Conservation (phyloP, 106 monocot species). For the Acanthochlamys bracteata region DNA sequence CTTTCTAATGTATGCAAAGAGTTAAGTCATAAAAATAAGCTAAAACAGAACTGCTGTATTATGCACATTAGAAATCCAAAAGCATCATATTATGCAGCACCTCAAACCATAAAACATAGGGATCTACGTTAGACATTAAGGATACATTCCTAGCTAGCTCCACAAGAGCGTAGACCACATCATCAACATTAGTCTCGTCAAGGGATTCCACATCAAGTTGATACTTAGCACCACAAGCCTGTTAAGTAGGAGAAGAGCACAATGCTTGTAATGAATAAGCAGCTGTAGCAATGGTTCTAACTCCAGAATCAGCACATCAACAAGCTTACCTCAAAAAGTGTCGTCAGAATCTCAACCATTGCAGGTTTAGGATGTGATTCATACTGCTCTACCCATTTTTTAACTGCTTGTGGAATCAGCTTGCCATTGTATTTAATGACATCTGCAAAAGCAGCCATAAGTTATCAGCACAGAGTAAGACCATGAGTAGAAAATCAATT, state of each 20-base stretch:
- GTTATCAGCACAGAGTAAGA: too few species aligned
- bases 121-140: conserved; percentile 1
- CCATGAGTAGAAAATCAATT: too few species aligned
- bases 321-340: conserved; percentile 91
- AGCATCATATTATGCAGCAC: too few species aligned
- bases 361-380: conserved; percentile 66
- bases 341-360: conserved; percentile 64
- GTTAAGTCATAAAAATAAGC: conserved; percentile 26
- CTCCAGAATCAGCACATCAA: conserved; percentile 2
- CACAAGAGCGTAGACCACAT: conserved; percentile 69
- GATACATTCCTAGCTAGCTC: conserved; percentile 80
- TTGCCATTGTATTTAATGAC: conserved; percentile 60
- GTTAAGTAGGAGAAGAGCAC: conserved; percentile 8
- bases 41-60: too few species aligned
- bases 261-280: background rate
- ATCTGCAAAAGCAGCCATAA: conserved; percentile 30
- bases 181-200: conserved; percentile 78
- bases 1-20: conserved; percentile 35
- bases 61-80: background rate
- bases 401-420: conserved; percentile 61
- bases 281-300: background rate
- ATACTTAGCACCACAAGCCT: conserved; percentile 95
- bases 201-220: conserved; percentile 50
- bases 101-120: background rate
- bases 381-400: conserved; percentile 70